Conservation (phyloP, 768 basidiomycete genomes). For the Pulveroboletus sp. region DNA sequence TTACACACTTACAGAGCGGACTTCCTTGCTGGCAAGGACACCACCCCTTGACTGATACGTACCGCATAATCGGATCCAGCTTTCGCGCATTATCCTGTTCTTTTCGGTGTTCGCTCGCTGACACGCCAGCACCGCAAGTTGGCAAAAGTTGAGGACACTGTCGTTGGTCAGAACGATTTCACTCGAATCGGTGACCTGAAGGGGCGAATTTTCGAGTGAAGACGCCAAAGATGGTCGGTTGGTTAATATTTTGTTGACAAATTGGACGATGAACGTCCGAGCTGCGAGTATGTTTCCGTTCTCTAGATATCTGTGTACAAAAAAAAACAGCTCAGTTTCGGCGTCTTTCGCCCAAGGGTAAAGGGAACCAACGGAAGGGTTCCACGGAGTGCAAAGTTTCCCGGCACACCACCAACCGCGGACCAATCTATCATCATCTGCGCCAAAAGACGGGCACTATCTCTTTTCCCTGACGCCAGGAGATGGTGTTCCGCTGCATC, state of each 20-base stretch:
- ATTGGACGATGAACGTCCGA: slow-evolving; percentile 84
- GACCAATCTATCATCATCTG: slow-evolving; percentile 85
- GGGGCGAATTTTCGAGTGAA: slow-evolving; percentile 37
- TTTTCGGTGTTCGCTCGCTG: slow-evolving; percentile 81
- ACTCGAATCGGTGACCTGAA: slow-evolving; percentile 42
- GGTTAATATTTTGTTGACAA: slow-evolving; percentile 57
- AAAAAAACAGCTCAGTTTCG: slow-evolving; percentile 2
- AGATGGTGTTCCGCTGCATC: slow-evolving; percentile 77
- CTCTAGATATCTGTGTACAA: slow-evolving; percentile 55
- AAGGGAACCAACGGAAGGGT: slow-evolving; percentile 61
- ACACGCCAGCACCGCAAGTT: slow-evolving; percentile 83
- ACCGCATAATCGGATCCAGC: slow-evolving; percentile 80
- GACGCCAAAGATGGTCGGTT: slow-evolving; percentile 40
- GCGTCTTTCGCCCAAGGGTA: neutral
- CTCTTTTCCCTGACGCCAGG: slow-evolving; percentile 80
- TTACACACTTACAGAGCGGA: slow-evolving; percentile 52
- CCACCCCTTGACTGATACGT: slow-evolving; percentile 77
- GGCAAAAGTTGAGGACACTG: slow-evolving; percentile 78
- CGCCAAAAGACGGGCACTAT: slow-evolving; percentile 82
- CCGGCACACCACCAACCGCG: slow-evolving; percentile 46
- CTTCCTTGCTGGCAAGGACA: slow-evolving; percentile 52
- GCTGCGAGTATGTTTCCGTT: slow-evolving; percentile 92
- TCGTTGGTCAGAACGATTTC: slow-evolving; percentile 77
- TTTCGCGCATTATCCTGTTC: slow-evolving; percentile 70
- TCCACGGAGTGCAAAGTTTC: slow-evolving; percentile 80